These are phyloP conservation scores for Phytophthora macrochlamydospora DNA, from an alignment of 352 stramenopile genomes.

Conservation along the genomic window DNA sequence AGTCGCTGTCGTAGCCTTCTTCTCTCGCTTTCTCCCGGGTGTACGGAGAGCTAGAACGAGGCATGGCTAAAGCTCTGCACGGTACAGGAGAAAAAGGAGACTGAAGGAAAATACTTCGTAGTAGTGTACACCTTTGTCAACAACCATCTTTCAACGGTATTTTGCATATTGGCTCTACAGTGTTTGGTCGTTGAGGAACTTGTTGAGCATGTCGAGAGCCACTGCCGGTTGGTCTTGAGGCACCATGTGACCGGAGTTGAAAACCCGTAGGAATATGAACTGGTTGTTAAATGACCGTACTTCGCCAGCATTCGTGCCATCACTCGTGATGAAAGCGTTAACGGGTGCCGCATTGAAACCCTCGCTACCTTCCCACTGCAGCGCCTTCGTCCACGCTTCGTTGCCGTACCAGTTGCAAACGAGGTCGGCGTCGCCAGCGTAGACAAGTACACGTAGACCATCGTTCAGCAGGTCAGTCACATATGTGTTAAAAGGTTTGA, in stretches of 20 bases:
- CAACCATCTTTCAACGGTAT: background rate
- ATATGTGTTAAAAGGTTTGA: slow-evolving; percentile 87
- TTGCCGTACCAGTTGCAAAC: slow-evolving; percentile 97
- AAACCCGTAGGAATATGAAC: slow-evolving; percentile 59
- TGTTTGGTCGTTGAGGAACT: slow-evolving; percentile 51
- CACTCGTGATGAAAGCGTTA: slow-evolving; percentile 24
- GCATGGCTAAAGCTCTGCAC: no score
- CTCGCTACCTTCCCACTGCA: slow-evolving; percentile 91
- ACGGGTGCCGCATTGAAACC: slow-evolving; percentile 72
- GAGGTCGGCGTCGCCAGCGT: slow-evolving; percentile 93
- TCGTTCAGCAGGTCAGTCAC: slow-evolving; percentile 86
- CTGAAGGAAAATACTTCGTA: slow-evolving; percentile 10
- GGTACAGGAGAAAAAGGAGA: no score
- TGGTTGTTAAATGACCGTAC: slow-evolving; percentile 41
- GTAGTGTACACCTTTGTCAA: slow-evolving; percentile 5
- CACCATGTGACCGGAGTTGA: slow-evolving; percentile 64
- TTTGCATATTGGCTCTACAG: slow-evolving; percentile 8
- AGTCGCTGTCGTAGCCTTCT: background rate
- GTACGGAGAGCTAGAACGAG: background rate
- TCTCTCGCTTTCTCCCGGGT: background rate
- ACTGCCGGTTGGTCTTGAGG: slow-evolving; percentile 55
- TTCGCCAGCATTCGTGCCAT: slow-evolving; percentile 13
- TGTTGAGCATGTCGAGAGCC: slow-evolving; percentile 61
- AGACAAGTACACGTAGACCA: slow-evolving; percentile 89
- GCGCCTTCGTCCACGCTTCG: slow-evolving; percentile 88